A percentile compares a stretch with the other conserved stretches of the same genome.
Evolutionary conservation across 371 early-diverging fungal genomes (phyloP).

Genomic region (Mortierella sp.): DNA sequence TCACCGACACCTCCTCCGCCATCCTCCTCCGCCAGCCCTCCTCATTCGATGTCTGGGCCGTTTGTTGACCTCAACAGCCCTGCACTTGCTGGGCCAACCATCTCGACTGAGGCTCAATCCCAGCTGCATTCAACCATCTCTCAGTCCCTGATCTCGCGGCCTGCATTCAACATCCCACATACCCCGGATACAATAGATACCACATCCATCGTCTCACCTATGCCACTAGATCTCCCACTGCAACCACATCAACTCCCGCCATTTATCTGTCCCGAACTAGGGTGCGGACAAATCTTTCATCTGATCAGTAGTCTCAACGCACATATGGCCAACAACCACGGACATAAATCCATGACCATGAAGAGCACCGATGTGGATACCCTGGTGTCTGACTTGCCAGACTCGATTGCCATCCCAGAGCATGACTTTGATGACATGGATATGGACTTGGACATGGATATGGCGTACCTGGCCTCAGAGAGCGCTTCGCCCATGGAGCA

Average conservation of each 20-base stretch:
- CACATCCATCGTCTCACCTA: no score
- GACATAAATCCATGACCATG: slow-evolving; percentile 35
- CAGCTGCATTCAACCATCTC: no score
- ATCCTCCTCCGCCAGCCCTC: neutral
- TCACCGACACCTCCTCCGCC: neutral
- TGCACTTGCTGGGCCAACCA: no score
- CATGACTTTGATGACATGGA: slow-evolving; percentile 6
- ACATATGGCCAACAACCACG: slow-evolving; percentile 40
- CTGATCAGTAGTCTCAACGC: slow-evolving; percentile 23
- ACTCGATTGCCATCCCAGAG: slow-evolving; percentile 15
- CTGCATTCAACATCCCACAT: no score
- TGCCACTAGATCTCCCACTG: no score
- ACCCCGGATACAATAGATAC: no score
- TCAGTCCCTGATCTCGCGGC: no score
- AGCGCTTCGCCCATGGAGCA: slow-evolving; percentile 34
- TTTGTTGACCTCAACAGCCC: no score
- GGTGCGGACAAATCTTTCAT: slow-evolving; percentile 30
- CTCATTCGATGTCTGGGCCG: no score
- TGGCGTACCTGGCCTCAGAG: slow-evolving; percentile 21
- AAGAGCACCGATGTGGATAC: slow-evolving; percentile 4
- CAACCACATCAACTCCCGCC: slow-evolving; percentile 14
- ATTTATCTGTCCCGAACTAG: slow-evolving; percentile 29
- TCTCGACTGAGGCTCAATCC: no score
- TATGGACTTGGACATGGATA: slow-evolving; percentile 29
- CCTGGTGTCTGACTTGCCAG: neutral